A percentile compares a stretch with the other conserved stretches of the same genome.
Conservation (phyloP, 2,329 filamentous ascomycete species). For the Alternaria brassicae region DNA sequence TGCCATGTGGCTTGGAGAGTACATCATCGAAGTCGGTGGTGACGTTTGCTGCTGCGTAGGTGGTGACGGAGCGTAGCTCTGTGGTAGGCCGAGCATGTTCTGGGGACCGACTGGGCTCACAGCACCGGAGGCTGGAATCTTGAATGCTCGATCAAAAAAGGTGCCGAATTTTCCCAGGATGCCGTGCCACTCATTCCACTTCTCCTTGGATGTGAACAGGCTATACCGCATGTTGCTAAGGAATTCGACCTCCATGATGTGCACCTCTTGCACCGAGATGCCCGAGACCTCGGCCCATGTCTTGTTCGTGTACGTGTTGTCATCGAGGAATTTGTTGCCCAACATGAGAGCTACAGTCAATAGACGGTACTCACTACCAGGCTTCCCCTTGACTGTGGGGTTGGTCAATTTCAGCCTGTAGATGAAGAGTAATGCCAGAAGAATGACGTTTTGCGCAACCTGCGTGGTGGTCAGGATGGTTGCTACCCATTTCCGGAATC, state of each 20-base stretch:
- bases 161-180: conserved; percentile 83
- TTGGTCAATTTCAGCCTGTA: conserved; percentile 92
- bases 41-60: conserved; percentile 60
- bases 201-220: conserved; percentile 80
- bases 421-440: conserved; percentile 89
- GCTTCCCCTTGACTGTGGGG: conserved; percentile 85
- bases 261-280: conserved; percentile 92
- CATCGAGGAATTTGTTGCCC: conserved; percentile 97
- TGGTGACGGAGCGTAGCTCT: conserved; percentile 58
- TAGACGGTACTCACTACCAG: conserved; percentile 90
- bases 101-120: conserved; percentile 45
- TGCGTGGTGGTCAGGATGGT: conserved; percentile 92
- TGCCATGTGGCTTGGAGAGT: conserved; percentile 53
- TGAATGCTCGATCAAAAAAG: conserved; percentile 77
- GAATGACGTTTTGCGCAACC: conserved; percentile 92
- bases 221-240: conserved; percentile 98
- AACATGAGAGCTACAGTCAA: conserved; percentile 96
- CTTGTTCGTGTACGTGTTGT: conserved; percentile 99
- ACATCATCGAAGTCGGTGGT: conserved; percentile 53
- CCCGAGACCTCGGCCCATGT: conserved; percentile 98
- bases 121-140: conserved; percentile 52
- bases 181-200: conserved; percentile 88
- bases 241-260: conserved; percentile 99
- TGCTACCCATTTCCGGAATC: conserved; percentile 93
- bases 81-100: conserved; percentile 49